Percentiles rank a stretch among this genome's conserved stretches.
Evolutionary conservation across 192 early-diverging fungal species (phyloP).

Genomic region (Phlyctochytrium bullatum): DNA sequence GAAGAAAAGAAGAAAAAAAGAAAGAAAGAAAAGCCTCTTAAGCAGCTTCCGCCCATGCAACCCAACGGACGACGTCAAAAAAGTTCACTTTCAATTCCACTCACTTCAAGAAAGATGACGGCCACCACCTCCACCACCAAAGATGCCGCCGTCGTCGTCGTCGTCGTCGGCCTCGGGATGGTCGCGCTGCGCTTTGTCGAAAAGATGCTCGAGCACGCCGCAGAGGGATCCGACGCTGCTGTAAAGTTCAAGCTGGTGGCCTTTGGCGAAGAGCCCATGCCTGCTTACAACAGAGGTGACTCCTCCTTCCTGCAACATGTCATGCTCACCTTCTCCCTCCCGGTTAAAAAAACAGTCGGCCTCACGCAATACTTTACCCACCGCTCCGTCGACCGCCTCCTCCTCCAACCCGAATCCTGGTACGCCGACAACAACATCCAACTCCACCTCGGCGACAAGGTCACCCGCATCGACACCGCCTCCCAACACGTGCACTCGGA

Average conservation of each 20-base stretch:
- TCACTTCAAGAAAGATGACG: too few relatives aligned
- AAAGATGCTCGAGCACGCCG: slow-evolving; percentile 56
- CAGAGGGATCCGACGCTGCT: slow-evolving; percentile 18
- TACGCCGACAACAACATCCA: slow-evolving; percentile 49
- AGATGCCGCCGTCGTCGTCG: too few relatives aligned
- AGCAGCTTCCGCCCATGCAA: too few relatives aligned
- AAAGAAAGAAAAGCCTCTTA: too few relatives aligned
- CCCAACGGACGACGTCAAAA: too few relatives aligned
- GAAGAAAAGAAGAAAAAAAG: too few relatives aligned
- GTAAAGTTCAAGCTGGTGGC: slow-evolving; percentile 37
- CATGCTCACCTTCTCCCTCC: background rate
- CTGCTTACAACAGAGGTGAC: slow-evolving; percentile 59
- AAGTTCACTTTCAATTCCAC: too few relatives aligned
- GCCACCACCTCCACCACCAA: too few relatives aligned
- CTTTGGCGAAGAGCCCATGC: slow-evolving; percentile 57
- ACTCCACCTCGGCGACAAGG: slow-evolving; percentile 39
- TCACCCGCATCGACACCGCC: slow-evolving; percentile 36
- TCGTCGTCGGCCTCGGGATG: slow-evolving; percentile 70
- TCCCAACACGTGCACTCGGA: slow-evolving; percentile 36
- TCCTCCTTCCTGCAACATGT: background rate
- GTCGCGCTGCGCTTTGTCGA: slow-evolving; percentile 65
- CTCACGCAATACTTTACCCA: slow-evolving; percentile 65
- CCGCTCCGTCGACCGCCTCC: slow-evolving; percentile 34
- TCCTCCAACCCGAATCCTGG: slow-evolving; percentile 50
- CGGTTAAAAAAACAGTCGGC: slow-evolving; percentile 41